Evolutionary conservation across 495 filamentous ascomycete species (phyloP), one percentile per base, ranked within the genome.

Genomic region (Cladorrhinum samala): DNA sequence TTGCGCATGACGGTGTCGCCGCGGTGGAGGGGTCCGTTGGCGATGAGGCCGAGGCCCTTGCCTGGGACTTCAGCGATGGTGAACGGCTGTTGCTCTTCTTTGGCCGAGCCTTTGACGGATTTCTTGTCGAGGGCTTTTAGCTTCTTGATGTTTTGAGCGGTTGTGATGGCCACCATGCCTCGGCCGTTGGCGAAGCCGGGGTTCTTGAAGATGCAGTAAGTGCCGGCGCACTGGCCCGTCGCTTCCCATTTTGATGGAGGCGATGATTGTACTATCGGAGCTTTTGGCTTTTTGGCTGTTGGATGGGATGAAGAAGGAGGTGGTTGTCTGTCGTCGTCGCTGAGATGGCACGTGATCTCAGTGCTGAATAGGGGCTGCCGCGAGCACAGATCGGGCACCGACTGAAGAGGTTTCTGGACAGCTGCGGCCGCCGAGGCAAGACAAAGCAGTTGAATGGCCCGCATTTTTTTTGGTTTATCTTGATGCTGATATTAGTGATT

Each of bases 171-270:
- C 0, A 62, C 61, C 33, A 64, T 61, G 9, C 63, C 67, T 11
- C 54, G 36, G 17, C 56, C 61, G 19, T 48, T 30, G 17, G 53
- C 58, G 40, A 66, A 66, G 19, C 49, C 54, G 5, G 17, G 52
- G 50, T 66, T 68, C n/a, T 46, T 46, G 44, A 53, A 63, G 38
- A 65, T 48, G 48, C 65, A 68, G 55, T 52, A 68, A n/a, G 52
- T 23, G 39, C 37, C 53, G 25, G 50, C 52, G 47, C 65, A 68
- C 9, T 49, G 21, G 9, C 38, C 25, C 2, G 56, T 47, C 1
- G 39, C 54, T 24, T 48, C 27, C 53, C 53, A 63, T 13, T 46
- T 39, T 11, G 52, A 46, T 1, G 46, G 46, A 17, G 48, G 16
- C 9, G 9, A 21, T 20, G 20, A 1, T 20, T 20, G n/a, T n/a